Percentiles rank a stretch among this genome's conserved stretches.
phyloP scores from a whole-genome alignment of 2,329 filamentous ascomycete species.

The Aspergillus aculeatus region DNA sequence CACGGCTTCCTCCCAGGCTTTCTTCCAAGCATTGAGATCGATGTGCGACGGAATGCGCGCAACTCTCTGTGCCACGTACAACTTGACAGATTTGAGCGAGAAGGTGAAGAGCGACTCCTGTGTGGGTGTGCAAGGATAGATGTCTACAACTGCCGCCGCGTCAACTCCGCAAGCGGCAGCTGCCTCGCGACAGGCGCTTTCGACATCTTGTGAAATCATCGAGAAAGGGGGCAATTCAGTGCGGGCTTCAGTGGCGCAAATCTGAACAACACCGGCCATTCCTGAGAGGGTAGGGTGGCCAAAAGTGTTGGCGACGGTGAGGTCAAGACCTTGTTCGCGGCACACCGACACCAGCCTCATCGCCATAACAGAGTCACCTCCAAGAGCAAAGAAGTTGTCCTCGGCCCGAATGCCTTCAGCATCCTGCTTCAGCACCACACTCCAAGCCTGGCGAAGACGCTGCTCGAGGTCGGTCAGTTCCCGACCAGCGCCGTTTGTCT shows the following conservation, averaged over 20 bases:
- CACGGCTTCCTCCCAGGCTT: conserved; percentile 46
- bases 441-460: conserved; percentile 37
- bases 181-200: conserved; percentile 38
- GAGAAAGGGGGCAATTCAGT: conserved; percentile 29
- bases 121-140: conserved; percentile 43
- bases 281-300: conserved; percentile 32
- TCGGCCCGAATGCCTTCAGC: conserved; percentile 34
- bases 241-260: conserved; percentile 27
- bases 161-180: conserved; percentile 35
- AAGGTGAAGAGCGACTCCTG: conserved; percentile 48
- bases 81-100: conserved; percentile 43
- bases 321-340: conserved; percentile 28
- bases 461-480: conserved; percentile 34
- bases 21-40: conserved; percentile 39
- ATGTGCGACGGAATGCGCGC: conserved; percentile 38
- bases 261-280: conserved; percentile 43
- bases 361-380: conserved; percentile 36
- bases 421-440: conserved; percentile 30
- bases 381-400: conserved; percentile 40
- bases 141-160: conserved; percentile 35
- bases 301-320: conserved; percentile 40
- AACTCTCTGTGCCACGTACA: conserved; percentile 48
- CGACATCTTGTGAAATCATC: conserved; percentile 33
- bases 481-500: conserved; percentile 15
- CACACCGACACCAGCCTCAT: conserved; percentile 37